These are phyloP conservation scores for Penicillium roqueforti DNA, from an alignment of 495 filamentous ascomycete genomes.

Conservation along the genomic window DNA sequence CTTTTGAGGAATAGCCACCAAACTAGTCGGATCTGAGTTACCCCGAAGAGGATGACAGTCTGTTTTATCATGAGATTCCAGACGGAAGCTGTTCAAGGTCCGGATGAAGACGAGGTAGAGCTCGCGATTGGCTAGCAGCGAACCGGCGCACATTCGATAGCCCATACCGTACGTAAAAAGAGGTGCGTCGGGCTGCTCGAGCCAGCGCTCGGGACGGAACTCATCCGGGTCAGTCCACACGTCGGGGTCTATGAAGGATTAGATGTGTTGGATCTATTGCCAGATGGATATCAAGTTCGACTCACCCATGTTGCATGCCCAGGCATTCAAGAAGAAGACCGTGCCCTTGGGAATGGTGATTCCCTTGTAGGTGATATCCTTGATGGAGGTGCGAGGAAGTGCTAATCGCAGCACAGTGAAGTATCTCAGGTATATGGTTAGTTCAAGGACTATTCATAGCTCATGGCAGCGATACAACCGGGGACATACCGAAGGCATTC, in stretches of 20 bases:
- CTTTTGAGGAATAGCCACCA: slow-evolving; percentile 53
- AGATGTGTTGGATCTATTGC: not conserved
- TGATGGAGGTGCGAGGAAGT: slow-evolving; percentile 56
- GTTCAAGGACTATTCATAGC: not conserved
- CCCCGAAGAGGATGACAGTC: slow-evolving; percentile 54
- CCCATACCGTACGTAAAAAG: slow-evolving; percentile 60
- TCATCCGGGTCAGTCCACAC: slow-evolving; percentile 55
- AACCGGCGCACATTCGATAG: slow-evolving; percentile 64
- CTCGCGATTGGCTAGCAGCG: slow-evolving; percentile 59
- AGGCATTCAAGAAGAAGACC: slow-evolving; percentile 61
- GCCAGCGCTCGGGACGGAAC: slow-evolving; percentile 59
- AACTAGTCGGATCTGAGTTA: slow-evolving; percentile 52
- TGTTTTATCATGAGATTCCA: slow-evolving; percentile 45
- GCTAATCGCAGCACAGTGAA: slow-evolving; percentile 59
- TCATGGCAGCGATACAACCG: not conserved
- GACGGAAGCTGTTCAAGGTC: slow-evolving; percentile 54
- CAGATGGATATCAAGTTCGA: not conserved
- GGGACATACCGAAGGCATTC: slow-evolving; percentile 51
- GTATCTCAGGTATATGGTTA: slow-evolving; percentile 33
- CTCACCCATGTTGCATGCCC: slow-evolving; percentile 61
- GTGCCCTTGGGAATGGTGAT: slow-evolving; percentile 54
- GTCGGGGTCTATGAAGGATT: slow-evolving; percentile 42
- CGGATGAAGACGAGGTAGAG: slow-evolving; percentile 64
- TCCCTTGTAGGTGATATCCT: slow-evolving; percentile 55
- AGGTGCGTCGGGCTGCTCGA: slow-evolving; percentile 58